Evolutionary conservation across 1,284 basidiomycete species (phyloP), one percentile per base, ranked within the genome.

Genomic region (Puccinia triticina): DNA sequence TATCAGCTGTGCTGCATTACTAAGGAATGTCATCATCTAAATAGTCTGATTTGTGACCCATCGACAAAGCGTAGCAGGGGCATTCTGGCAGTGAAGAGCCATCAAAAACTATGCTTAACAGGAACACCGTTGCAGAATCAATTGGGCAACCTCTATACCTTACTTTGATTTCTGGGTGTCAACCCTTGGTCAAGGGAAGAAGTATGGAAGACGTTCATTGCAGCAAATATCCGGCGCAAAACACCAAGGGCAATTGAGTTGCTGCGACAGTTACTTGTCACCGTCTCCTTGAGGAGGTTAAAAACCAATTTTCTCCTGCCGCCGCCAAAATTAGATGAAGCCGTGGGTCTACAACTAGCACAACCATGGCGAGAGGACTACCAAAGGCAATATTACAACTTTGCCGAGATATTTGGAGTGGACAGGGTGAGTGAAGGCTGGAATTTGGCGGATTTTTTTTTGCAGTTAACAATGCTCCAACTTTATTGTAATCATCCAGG

Each of bases 41-140:
- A 10, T 67, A 67, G 64, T 40, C 21, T 67, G 40, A 67, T 67
- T 67, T 34, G 34, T 18, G 64, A 67, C 23, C 29, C 2, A 40
- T 0, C 34, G 0, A 67, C 64, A 4, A 67, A 67, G 32, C 64
- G 34, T n/a, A 67, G 64, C 64, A 8, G 64, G 64, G 64, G 34
- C 32, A 67, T 67, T 67, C 21, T 67, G 16, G 64, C 64, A 0
- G 37, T 67, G 34, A 3, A 67, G 34, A 40, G 18, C 14, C 34
- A 67, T 21, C 32, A 32, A 37, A 67, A 67, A 46, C 8, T 67
- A 4, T 67, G 64, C 40, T 40, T 67, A 21, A 67, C 64, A 0
- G 64, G 64, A 40, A 67, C 64, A 2, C 64, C 64, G 10, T 12
- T 67, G 34, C 64, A 67, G 34, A 67, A 67, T 40, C 64, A 46